Conservation (phyloP, 495 filamentous ascomycete species). For the Xylaria scruposa region DNA sequence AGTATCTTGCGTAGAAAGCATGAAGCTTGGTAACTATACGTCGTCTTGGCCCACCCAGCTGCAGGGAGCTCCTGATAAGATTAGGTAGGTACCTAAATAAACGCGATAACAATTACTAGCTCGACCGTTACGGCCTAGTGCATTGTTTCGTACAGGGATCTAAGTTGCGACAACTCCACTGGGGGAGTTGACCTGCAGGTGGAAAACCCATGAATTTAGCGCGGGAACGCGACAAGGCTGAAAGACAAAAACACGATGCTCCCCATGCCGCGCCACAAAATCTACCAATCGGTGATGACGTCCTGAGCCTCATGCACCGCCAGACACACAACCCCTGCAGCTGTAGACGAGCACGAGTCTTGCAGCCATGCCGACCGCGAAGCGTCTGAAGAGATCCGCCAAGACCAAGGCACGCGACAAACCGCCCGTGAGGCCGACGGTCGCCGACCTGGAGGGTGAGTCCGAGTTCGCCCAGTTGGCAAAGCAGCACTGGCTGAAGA, state of each 20-base stretch:
- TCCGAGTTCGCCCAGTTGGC: conserved; percentile 83
- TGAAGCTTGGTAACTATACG: not conserved
- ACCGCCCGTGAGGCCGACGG: conserved; percentile 45
- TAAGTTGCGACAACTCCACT: not conserved
- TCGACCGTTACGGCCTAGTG: not conserved
- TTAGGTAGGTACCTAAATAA: not conserved
- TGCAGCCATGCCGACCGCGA: conserved; percentile 54
- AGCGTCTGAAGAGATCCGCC: conserved; percentile 54
- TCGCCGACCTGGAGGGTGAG: conserved; percentile 69
- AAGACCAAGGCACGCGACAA: conserved; percentile 44
- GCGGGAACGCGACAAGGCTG: conserved; percentile 38
- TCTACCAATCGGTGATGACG: conserved; percentile 20
- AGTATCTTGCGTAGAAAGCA: not conserved
- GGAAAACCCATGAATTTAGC: conserved; percentile 3
- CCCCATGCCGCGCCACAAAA: conserved; percentile 17
- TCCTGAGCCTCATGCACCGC: conserved; percentile 16
- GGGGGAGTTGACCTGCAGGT: not conserved
- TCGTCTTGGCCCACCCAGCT: not conserved
- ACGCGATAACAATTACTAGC: not conserved
- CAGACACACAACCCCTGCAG: not conserved
- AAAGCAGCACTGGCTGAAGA: conserved; percentile 81
- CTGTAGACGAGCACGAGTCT: conserved; percentile 22
- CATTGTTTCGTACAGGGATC: not conserved
- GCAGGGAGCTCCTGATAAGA: conserved; percentile 15
- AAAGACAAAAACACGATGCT: conserved; percentile 17